Conservation (phyloP, 352 stramenopile genomes). For the Phytophthora podocarpi region DNA sequence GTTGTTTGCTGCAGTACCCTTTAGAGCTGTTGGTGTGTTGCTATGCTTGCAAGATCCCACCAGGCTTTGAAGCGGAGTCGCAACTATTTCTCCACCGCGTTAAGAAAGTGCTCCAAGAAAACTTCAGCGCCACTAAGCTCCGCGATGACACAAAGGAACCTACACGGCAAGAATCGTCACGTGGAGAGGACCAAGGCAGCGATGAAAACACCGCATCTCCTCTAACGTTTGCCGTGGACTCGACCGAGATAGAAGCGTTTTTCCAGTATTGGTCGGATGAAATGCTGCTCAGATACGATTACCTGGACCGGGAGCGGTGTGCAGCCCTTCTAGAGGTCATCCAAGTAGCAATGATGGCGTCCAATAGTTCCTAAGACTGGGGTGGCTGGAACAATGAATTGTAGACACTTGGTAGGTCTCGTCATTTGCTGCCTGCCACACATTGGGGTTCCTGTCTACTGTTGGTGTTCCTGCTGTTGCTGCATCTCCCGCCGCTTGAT, state of each 20-base stretch:
- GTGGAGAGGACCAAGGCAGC: not conserved
- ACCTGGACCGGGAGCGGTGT: slow-evolving; percentile 39
- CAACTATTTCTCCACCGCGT: slow-evolving; percentile 30
- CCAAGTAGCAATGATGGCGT: not conserved
- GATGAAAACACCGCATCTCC: not conserved
- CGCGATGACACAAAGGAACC: not conserved
- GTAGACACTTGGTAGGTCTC: not conserved
- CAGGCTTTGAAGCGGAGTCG: slow-evolving; percentile 12
- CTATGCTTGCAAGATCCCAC: slow-evolving; percentile 39
- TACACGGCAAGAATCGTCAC: not conserved
- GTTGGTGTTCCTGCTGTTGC: slow-evolving; percentile 35
- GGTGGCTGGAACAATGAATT: not conserved
- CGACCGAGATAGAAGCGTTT: slow-evolving; percentile 31
- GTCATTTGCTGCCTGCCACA: slow-evolving; percentile 5
- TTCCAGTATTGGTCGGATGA: slow-evolving; percentile 41
- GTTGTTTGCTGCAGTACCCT: slow-evolving; percentile 46
- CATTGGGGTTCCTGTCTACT: slow-evolving; percentile 23
- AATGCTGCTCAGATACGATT: slow-evolving; percentile 59
- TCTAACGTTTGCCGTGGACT: not conserved
- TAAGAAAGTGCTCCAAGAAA: slow-evolving; percentile 11
- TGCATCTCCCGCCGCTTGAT: slow-evolving; percentile 56
- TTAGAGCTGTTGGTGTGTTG: slow-evolving; percentile 49
- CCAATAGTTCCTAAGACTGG: not conserved
- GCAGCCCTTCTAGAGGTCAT: slow-evolving; percentile 25
- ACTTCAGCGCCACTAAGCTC: not conserved